phyloP scores from a whole-genome alignment of 352 stramenopile species.

The Phytophthora meadii region DNA sequence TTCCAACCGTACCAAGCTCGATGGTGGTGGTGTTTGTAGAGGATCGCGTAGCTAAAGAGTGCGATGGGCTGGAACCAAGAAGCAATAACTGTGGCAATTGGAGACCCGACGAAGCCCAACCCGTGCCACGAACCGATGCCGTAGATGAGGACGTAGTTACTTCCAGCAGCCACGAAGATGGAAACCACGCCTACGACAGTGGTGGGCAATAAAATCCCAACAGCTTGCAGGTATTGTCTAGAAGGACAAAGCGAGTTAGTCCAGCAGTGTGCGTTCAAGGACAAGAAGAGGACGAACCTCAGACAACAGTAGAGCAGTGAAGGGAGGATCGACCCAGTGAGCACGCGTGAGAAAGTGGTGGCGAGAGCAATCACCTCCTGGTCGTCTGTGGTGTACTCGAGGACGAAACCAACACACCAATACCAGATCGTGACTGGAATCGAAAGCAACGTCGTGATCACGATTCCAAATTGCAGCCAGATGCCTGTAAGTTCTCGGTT shows the following conservation, averaged over 20 bases:
- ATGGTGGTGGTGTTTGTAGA: slow-evolving; percentile 64
- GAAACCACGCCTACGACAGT: slow-evolving; percentile 70
- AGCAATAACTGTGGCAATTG: slow-evolving; percentile 76
- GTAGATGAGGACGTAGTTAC: slow-evolving; percentile 83
- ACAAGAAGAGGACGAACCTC: slow-evolving; percentile 33
- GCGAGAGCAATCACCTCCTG: slow-evolving; percentile 60
- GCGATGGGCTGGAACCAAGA: slow-evolving; percentile 78
- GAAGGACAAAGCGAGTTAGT: slow-evolving; percentile 8
- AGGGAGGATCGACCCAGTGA: slow-evolving; percentile 65
- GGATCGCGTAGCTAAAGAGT: slow-evolving; percentile 65
- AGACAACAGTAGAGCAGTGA: slow-evolving; percentile 73
- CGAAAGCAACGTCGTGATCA: slow-evolving; percentile 62
- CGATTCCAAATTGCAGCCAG: slow-evolving; percentile 74
- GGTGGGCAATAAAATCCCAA: slow-evolving; percentile 68
- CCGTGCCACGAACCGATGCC: slow-evolving; percentile 56
- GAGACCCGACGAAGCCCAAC: slow-evolving; percentile 82
- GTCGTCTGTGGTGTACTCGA: slow-evolving; percentile 74
- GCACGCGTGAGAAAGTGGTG: slow-evolving; percentile 63
- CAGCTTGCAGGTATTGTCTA: slow-evolving; percentile 78
- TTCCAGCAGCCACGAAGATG: slow-evolving; percentile 60
- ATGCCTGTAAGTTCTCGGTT: slow-evolving; percentile 77
- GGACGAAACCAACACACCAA: slow-evolving; percentile 66
- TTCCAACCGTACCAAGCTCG: slow-evolving; percentile 73
- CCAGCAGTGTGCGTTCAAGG: neutral
- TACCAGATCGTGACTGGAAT: slow-evolving; percentile 75